Base-by-base conservation (phyloP, 2,329 filamentous ascomycete genomes). In the Aspergillus quadrilineatus region DNA sequence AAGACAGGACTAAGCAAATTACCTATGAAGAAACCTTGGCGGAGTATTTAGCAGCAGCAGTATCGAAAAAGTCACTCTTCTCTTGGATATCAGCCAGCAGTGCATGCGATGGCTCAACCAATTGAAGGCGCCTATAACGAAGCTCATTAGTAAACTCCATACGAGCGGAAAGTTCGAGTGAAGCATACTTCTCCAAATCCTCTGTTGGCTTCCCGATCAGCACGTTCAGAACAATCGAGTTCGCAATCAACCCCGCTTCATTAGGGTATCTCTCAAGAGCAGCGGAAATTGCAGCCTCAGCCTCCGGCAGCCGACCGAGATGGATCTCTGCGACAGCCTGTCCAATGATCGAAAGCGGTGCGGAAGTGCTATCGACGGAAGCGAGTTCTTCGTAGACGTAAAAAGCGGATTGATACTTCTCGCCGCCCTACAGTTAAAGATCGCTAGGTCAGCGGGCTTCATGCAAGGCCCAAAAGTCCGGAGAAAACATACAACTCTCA, bases 321-420 rank as follows among this genome's bases (percentile, higher is more conserved):
- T 97, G 94, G 52, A 97, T 79, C 75, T 99, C 93, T 26, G 90
- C 89, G 28, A 97, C 86, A 28, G 92, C 93, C 77, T 97, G 94
- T 17, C 90, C 88, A 59, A 96, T 85, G 54, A 97, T 83, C 15
- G 85, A 89, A 64, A 87, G 82, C 51, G 87, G 82, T 14, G 90
- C 90, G 48, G 90, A 87, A 15, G 90, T 92, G 32, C 89, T 86
- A 2, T 92, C 88, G 29, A 90, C 88, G 70, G 96, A 90, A 4
- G 94, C 93, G 48, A 97, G 85, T 75, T 99, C 94, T 76, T 97
- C 93, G 69, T 91, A 97, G 59, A 97, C 93, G 80, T 99, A 97
- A 77, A 96, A 97, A 15, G 93, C 88, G 70, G 94, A 90, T 70
- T 97, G 94, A 76, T 97, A 97, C 73, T 91, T 94, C 66, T 96